Percentiles rank a stretch among this genome's conserved stretches.
phyloP scores from a whole-genome alignment of 441 rosid genomes.

The Dalechampia spathulata region DNA sequence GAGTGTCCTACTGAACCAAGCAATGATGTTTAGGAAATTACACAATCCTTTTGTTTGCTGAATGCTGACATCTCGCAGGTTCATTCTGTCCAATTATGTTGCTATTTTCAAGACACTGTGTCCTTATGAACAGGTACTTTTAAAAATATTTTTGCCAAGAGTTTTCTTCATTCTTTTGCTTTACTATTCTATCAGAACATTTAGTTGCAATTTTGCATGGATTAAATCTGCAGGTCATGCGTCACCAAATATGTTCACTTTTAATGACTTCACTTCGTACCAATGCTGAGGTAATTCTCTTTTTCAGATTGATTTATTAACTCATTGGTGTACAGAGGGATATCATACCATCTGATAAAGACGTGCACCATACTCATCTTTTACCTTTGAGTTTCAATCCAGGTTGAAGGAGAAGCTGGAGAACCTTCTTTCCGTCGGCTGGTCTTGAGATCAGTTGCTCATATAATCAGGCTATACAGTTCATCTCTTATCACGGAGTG shows the following conservation, averaged over 20 bases:
- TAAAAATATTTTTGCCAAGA: constrained; percentile 11
- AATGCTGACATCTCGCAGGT: constrained; percentile 47
- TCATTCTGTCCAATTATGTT: constrained; percentile 82
- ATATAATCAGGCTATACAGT: constrained; percentile 87
- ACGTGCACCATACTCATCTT: neutral
- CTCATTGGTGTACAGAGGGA: neutral
- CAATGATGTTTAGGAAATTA: neutral
- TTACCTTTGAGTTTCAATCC: constrained; percentile 22
- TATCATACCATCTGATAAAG: neutral
- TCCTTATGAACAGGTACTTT: constrained; percentile 80
- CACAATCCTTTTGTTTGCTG: constrained; percentile 7
- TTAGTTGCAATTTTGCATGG: constrained; percentile 26
- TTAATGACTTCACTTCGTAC: constrained; percentile 97
- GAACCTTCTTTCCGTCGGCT: constrained; percentile 96
- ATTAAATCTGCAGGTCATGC: constrained; percentile 71
- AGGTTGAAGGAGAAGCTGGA: constrained; percentile 96
- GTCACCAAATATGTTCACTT: constrained; percentile 93
- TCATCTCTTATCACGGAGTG: constrained; percentile 90
- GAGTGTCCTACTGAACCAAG: constrained; percentile 5
- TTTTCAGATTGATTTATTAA: constrained; percentile 8
- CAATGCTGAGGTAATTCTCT: constrained; percentile 70
- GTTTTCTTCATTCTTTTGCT: constrained; percentile 19
- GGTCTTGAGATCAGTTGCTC: constrained; percentile 97
- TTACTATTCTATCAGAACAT: constrained; percentile 21
- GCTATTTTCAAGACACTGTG: constrained; percentile 69